phyloP scores from a whole-genome alignment of 331 rosid species.

The Quercus phellos region DNA sequence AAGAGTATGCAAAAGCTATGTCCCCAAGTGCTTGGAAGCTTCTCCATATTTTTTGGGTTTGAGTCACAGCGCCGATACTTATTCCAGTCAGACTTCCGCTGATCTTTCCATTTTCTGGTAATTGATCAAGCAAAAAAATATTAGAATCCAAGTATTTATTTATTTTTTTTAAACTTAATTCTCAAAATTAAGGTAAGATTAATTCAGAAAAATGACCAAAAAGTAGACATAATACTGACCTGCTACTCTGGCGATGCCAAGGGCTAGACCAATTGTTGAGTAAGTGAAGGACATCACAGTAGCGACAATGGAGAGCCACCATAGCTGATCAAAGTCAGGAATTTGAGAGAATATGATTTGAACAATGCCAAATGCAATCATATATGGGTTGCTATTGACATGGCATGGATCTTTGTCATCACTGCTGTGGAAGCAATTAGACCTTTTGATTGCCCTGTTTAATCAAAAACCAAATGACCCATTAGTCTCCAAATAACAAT shows the following conservation, averaged over 20 bases:
- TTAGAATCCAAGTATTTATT: not conserved
- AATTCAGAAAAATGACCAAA: not conserved
- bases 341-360: slow-evolving; percentile 76
- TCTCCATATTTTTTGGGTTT: slow-evolving; percentile 63
- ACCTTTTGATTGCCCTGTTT: slow-evolving; percentile 78
- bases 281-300: slow-evolving; percentile 91
- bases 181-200: not conserved
- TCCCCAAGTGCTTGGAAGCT: slow-evolving; percentile 84
- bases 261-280: slow-evolving; percentile 71
- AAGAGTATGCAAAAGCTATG: slow-evolving; percentile 89
- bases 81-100: slow-evolving; percentile 48
- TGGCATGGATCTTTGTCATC: slow-evolving; percentile 53
- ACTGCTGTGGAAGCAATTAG: slow-evolving; percentile 64
- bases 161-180: no score
- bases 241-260: slow-evolving; percentile 60
- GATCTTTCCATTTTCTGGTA: slow-evolving; percentile 32
- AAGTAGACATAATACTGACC: slow-evolving; percentile 28
- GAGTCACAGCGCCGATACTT: slow-evolving; percentile 39
- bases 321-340: slow-evolving; percentile 73
- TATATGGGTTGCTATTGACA: slow-evolving; percentile 48
- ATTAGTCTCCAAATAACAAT: slow-evolving; percentile 14
- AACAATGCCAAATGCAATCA: slow-evolving; percentile 62
- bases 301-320: slow-evolving; percentile 88
- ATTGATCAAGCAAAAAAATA: not conserved
- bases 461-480: not conserved